Conservation (phyloP, 495 filamentous ascomycete genomes). For the Penicillium maclennaniae region DNA sequence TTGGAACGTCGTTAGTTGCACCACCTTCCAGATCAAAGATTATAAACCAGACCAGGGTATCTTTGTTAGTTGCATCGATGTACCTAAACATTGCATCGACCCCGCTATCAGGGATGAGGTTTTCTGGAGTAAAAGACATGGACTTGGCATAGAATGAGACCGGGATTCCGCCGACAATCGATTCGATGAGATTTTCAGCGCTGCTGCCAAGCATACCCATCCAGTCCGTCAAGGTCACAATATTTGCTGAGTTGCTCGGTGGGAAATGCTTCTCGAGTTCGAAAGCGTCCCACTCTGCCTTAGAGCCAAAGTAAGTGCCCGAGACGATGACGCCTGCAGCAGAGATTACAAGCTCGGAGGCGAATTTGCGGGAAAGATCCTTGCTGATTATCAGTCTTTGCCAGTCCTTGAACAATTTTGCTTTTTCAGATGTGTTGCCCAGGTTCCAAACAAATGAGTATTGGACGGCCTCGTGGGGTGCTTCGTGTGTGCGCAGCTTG, state of each 20-base stretch:
- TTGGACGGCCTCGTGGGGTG: slow-evolving; percentile 31
- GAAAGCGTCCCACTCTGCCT: slow-evolving; percentile 36
- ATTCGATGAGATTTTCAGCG: slow-evolving; percentile 40
- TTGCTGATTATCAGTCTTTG: slow-evolving; percentile 35
- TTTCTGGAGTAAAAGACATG: slow-evolving; percentile 46
- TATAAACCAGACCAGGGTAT: slow-evolving; percentile 40
- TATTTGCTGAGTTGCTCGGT: slow-evolving; percentile 17
- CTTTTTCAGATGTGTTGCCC: slow-evolving; percentile 22
- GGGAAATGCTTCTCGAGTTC: slow-evolving; percentile 32
- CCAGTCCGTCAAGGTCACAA: slow-evolving; percentile 53
- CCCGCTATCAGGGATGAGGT: slow-evolving; percentile 30
- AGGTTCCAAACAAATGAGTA: slow-evolving; percentile 39
- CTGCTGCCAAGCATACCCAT: slow-evolving; percentile 46
- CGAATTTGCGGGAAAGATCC: slow-evolving; percentile 50
- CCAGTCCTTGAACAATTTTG: slow-evolving; percentile 37
- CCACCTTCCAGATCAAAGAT: slow-evolving; percentile 45
- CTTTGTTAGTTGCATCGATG: slow-evolving; percentile 44
- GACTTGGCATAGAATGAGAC: slow-evolving; percentile 45
- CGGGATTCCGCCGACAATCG: slow-evolving; percentile 29
- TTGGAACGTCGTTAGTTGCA: slow-evolving; percentile 35
- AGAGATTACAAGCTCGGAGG: slow-evolving; percentile 31
- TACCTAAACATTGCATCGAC: slow-evolving; percentile 41
- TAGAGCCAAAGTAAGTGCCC: slow-evolving; percentile 40
- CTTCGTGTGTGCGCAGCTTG: slow-evolving; percentile 37
- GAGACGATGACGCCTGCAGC: slow-evolving; percentile 27